phyloP scores from a whole-genome alignment of 768 basidiomycete species.

The Xerocomus brunneocitrinus region DNA sequence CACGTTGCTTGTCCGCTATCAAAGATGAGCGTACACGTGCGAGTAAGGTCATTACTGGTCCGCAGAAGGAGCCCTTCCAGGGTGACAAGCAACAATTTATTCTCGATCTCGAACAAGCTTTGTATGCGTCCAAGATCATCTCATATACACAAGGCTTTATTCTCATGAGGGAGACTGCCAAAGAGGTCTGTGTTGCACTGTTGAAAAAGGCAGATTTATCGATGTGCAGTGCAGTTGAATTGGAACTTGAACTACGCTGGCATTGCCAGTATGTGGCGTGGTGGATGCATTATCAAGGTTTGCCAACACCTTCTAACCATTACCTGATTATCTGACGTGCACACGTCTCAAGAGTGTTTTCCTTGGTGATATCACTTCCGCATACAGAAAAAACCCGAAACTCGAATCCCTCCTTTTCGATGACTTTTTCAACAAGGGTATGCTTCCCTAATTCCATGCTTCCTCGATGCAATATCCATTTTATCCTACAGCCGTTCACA shows the following conservation, averaged over 20 bases:
- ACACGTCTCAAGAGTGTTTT: constrained; percentile 67
- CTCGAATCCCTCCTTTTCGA: constrained; percentile 94
- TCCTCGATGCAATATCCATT: constrained; percentile 1
- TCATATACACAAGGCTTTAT: constrained; percentile 99
- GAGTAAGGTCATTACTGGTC: constrained; percentile 85
- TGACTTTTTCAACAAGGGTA: constrained; percentile 95
- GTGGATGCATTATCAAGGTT: constrained; percentile 98
- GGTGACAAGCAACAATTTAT: constrained; percentile 99
- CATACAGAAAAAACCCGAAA: constrained; percentile 78
- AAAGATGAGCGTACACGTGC: constrained; percentile 95
- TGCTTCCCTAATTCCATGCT: neutral
- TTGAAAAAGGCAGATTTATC: neutral
- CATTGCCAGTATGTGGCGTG: constrained; percentile 99
- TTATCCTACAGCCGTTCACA: constrained; percentile 64
- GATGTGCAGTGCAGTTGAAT: constrained; percentile 39
- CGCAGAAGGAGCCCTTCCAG: constrained; percentile 88
- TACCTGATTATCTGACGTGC: constrained; percentile 5
- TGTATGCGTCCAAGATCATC: constrained; percentile 99
- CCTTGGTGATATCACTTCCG: constrained; percentile 86
- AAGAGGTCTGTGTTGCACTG: constrained; percentile 53
- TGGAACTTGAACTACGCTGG: constrained; percentile 98
- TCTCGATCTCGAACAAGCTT: constrained; percentile 97
- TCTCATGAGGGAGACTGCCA: constrained; percentile 97
- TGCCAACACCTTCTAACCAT: constrained; percentile 15
- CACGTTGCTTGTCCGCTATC: constrained; percentile 94